Evolutionary conservation across 768 basidiomycete genomes (phyloP).

Genomic region (Lactarius akahatsu): DNA sequence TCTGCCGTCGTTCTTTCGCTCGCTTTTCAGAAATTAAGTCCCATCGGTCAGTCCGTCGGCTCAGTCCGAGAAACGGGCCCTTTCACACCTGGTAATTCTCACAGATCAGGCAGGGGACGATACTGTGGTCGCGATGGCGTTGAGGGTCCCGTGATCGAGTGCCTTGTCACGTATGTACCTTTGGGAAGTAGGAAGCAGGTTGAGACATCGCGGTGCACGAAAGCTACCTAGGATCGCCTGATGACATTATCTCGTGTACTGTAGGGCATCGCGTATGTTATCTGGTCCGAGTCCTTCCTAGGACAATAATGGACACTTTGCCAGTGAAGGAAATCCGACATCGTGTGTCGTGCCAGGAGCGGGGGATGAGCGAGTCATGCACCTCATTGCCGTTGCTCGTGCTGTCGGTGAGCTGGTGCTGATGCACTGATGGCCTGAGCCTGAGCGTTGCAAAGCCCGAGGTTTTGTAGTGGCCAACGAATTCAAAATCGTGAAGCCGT

Average conservation of each 20-base stretch:
- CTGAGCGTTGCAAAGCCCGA: not conserved
- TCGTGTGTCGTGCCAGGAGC: constrained; percentile 66
- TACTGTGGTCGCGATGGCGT: not conserved
- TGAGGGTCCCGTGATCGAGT: not conserved
- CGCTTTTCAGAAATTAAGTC: not conserved
- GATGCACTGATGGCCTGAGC: not conserved
- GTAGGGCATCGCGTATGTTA: not conserved
- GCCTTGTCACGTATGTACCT: not conserved
- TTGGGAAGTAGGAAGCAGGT: not conserved
- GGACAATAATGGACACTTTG: not conserved
- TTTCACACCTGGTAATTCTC: not conserved
- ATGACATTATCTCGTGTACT: not conserved
- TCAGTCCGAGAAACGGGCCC: not conserved
- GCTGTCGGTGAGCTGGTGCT: constrained; percentile 14
- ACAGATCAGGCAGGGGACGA: not conserved
- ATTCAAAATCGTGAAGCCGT: not conserved
- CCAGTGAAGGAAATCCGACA: constrained; percentile 48
- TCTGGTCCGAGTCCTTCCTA: not conserved
- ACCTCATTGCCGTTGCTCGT: constrained; percentile 26
- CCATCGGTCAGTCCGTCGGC: not conserved
- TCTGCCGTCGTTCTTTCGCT: not conserved
- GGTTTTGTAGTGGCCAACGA: not conserved
- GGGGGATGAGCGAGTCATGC: constrained; percentile 42
- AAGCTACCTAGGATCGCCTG: not conserved
- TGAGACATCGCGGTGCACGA: not conserved